phyloP scores from a whole-genome alignment of 805 yeast genomes.

The Suhomyces pyralidae region DNA sequence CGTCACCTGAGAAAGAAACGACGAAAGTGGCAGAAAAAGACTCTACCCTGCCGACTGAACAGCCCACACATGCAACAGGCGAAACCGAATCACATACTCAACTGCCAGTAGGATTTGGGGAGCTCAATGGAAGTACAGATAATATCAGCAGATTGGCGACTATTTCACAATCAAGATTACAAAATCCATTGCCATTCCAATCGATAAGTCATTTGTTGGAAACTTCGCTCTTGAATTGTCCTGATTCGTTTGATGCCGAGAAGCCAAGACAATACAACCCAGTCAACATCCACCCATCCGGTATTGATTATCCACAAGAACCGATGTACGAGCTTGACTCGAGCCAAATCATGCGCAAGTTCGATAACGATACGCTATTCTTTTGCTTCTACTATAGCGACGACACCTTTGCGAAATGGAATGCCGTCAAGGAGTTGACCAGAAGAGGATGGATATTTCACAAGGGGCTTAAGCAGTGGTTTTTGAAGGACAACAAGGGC shows the following conservation, averaged over 20 bases:
- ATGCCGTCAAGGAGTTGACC: constrained; percentile 75
- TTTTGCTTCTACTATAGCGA: constrained; percentile 86
- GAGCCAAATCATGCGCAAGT: constrained; percentile 58
- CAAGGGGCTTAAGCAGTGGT: constrained; percentile 75
- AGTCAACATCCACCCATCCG: constrained; percentile 81
- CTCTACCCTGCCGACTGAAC: neutral
- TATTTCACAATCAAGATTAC: constrained; percentile 41
- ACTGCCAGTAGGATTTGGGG: constrained; percentile 16
- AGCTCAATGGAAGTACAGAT: constrained; percentile 18
- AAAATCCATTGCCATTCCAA: constrained; percentile 52
- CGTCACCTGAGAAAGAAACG: constrained; percentile 8
- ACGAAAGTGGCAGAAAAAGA: neutral
- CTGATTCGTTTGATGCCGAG: constrained; percentile 90
- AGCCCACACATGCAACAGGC: neutral
- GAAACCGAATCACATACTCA: constrained; percentile 6
- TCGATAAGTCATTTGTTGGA: constrained; percentile 61
- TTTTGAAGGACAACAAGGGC: constrained; percentile 59
- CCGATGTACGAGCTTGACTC: constrained; percentile 68
- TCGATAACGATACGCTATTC: constrained; percentile 84
- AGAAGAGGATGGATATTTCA: constrained; percentile 82
- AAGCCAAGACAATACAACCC: constrained; percentile 76
- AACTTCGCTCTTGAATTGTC: constrained; percentile 80
- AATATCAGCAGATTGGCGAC: constrained; percentile 22
- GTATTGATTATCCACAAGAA: constrained; percentile 85
- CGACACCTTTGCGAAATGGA: constrained; percentile 35